Conservation (phyloP, 495 filamentous ascomycete species). For the Penicillium coprophilum region DNA sequence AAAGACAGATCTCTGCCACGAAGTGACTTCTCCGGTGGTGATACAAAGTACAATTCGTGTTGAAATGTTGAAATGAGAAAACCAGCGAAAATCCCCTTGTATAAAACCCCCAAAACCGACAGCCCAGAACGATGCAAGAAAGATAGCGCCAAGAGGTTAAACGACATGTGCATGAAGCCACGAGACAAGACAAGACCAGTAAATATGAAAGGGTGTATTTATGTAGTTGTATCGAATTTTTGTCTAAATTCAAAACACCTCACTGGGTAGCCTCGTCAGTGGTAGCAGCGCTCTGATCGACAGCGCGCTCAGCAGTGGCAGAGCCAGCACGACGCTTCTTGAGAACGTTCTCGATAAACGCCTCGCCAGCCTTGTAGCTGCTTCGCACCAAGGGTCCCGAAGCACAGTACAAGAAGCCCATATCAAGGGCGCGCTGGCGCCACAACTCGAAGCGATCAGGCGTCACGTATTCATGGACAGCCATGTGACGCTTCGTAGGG, state of each 20-base stretch:
- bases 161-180: slow-evolving; percentile 4
- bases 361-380: slow-evolving; percentile 96
- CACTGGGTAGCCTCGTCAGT: slow-evolving; percentile 34
- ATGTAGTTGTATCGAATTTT: background rate
- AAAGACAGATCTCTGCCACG: background rate
- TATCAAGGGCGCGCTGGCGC: slow-evolving; percentile 83
- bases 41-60: slow-evolving; percentile 16
- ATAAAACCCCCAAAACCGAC: slow-evolving; percentile 17
- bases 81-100: slow-evolving; percentile 10
- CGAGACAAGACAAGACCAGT: background rate
- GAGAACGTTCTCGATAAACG: slow-evolving; percentile 97
- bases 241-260: slow-evolving; percentile 14
- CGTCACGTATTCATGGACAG: slow-evolving; percentile 90
- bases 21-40: slow-evolving; percentile 15
- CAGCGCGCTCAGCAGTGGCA: slow-evolving; percentile 24
- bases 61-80: slow-evolving; percentile 15
- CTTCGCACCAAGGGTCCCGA: slow-evolving; percentile 89
- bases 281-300: slow-evolving; percentile 21
- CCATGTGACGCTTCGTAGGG: slow-evolving; percentile 95
- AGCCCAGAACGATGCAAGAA: slow-evolving; percentile 23
- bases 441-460: slow-evolving; percentile 88
- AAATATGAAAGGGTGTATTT: background rate
- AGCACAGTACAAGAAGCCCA: slow-evolving; percentile 96
- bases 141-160: slow-evolving; percentile 20
- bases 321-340: slow-evolving; percentile 68